Conservation (phyloP, 2,329 filamentous ascomycete genomes). For the Plectosphaerella plurivora region DNA sequence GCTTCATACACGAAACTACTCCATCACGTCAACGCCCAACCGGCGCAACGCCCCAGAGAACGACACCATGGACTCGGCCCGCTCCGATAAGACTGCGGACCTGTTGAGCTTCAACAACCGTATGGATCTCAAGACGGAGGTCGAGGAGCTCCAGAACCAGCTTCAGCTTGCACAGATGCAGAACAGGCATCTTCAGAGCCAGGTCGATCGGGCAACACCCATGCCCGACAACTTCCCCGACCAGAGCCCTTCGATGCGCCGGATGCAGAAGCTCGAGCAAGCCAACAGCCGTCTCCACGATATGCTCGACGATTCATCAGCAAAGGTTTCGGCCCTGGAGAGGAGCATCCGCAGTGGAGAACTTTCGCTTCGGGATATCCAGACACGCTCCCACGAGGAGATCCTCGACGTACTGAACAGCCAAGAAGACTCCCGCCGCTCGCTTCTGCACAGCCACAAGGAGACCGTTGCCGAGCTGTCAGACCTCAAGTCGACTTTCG, state of each 20-base stretch:
- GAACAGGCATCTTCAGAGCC: conserved; percentile 85
- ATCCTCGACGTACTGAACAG: conserved; percentile 88
- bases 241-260: conserved; percentile 72
- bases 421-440: conserved; percentile 83
- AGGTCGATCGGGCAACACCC: conserved; percentile 68
- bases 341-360: conserved; percentile 83
- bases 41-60: conserved; percentile 60
- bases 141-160: conserved; percentile 91
- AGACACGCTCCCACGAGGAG: conserved; percentile 91
- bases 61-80: conserved; percentile 59
- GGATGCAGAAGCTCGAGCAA: conserved; percentile 87
- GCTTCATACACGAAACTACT: conserved; percentile 54
- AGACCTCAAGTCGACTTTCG: conserved; percentile 81
- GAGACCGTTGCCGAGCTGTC: conserved; percentile 79
- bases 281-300: conserved; percentile 90
- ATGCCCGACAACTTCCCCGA: conserved; percentile 59
- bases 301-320: conserved; percentile 88
- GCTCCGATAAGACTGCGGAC: conserved; percentile 82
- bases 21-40: conserved; percentile 73
- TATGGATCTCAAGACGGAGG: conserved; percentile 85
- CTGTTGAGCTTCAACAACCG: conserved; percentile 79
- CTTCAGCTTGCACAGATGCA: conserved; percentile 93
- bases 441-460: conserved; percentile 79
- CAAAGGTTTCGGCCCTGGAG: conserved; percentile 87
- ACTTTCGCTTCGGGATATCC: conserved; percentile 83